A percentile compares a stretch with the other conserved stretches of the same genome.
phyloP scores from a whole-genome alignment of 1,284 basidiomycete species.

The Cutaneotrichosporon sp. region DNA sequence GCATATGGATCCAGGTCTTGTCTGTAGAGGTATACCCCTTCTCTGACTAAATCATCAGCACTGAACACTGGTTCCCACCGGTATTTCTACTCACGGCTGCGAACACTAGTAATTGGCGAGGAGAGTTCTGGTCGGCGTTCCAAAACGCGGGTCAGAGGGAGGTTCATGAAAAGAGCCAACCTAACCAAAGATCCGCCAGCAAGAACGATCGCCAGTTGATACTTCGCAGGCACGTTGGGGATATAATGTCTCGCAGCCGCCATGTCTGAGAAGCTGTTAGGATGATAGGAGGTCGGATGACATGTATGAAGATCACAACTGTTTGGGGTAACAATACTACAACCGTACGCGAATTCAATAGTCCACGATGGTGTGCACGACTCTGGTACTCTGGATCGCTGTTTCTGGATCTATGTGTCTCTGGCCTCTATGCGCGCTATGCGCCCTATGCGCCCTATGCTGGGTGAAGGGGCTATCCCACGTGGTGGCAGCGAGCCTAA shows the following conservation, averaged over 20 bases:
- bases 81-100: constrained; percentile 31
- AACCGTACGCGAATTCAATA: not conserved
- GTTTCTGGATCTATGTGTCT: too few species aligned
- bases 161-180: constrained; percentile 24
- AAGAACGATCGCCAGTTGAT: not conserved
- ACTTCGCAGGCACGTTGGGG: not conserved
- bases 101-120: constrained; percentile 72
- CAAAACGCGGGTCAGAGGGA: constrained; percentile 36
- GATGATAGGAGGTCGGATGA: too few species aligned
- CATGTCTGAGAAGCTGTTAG: not conserved
- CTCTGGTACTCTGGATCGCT: too few species aligned
- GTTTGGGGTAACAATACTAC: not conserved
- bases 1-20: constrained; percentile 75
- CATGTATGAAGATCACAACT: not conserved
- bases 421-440: too few species aligned
- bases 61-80: too few species aligned
- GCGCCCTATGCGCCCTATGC: too few species aligned
- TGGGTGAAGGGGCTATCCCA: too few species aligned
- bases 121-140: constrained; percentile 62
- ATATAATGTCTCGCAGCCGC: not conserved
- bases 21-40: constrained; percentile 72
- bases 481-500: too few species aligned
- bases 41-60: constrained; percentile 59
- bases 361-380: too few species aligned
- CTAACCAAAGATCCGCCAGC: constrained; percentile 19